Evolutionary conservation across 2,329 filamentous ascomycete genomes (phyloP), one percentile per base, ranked within the genome.

Genomic region (Claviceps quebecensis): DNA sequence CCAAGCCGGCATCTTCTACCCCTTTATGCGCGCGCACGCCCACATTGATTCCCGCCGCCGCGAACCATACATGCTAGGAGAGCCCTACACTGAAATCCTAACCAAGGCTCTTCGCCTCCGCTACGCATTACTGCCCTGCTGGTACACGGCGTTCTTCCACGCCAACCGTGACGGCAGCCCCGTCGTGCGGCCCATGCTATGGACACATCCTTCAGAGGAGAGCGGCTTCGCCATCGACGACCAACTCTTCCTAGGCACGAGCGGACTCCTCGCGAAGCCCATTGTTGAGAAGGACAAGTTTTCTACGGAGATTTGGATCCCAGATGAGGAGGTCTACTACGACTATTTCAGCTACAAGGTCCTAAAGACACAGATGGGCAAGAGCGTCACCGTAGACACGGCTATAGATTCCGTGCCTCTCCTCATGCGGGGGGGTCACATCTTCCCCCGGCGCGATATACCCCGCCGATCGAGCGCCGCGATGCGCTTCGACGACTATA

Each of bases 91-190:
- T 3, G 76, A 78, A 49, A 94, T 96, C 65, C 87, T 95, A 61
- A 87, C 88, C 0, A 81, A 91, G 54, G 90, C 93, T 1, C 74
- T 98, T 43, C 84, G 90, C 37, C 77, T 98, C 43, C 81, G 93
- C 48, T 98, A 98, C 68, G 81, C 84, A 56, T 76, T 98, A 38
- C 77, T 98, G 41, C 93, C 93, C 29, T 81, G 87, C 1, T 97
- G 90, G 90, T 98, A 98, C 67, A 97, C 91, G 1, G 89, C 91
- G 8, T 98, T 98, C 75, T 88, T 91, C 63, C 82, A 94, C 61
- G 88, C 93, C 13, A 84, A 87, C 59, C 75, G 81, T 16, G 81
- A 87, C 47, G 91, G 90, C 41, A 86, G 83, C 51, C 93, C 93
- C 0, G 91, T 98, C 59, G 74, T 98, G 51, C 80, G 87, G 49